These are phyloP conservation scores for Lactarius akahatsu DNA, from an alignment of 768 basidiomycete species.

Conservation along the genomic window DNA sequence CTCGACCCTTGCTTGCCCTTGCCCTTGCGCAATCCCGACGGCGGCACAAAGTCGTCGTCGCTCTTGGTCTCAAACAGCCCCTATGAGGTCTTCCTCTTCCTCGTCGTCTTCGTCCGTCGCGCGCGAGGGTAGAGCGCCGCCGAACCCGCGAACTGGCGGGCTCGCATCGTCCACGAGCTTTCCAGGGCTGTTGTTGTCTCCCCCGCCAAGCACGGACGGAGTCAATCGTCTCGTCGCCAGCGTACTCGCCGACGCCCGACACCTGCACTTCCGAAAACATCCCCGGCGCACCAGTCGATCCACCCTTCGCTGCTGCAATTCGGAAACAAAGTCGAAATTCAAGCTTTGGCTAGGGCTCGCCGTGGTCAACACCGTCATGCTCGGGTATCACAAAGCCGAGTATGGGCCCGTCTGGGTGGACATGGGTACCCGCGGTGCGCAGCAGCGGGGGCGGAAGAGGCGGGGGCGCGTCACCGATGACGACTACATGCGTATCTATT, in stretches of 20 bases:
- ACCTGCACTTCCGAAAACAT: neutral
- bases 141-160: neutral
- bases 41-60: too few relatives aligned
- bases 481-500: too few relatives aligned
- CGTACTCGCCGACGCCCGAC: neutral
- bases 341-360: neutral
- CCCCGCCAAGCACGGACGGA: conserved; percentile 23
- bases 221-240: conserved; percentile 27
- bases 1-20: neutral
- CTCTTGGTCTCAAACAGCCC: neutral
- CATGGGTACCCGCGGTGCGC: neutral
- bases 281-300: conserved; percentile 5
- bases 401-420: conserved; percentile 18
- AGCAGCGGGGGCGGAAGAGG: neutral
- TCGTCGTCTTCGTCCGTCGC: neutral
- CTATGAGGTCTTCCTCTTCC: conserved; percentile 16
- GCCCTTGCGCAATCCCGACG: too few relatives aligned
- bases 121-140: neutral
- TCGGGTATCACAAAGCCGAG: conserved; percentile 16
- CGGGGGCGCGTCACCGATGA: neutral
- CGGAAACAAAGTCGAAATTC: neutral
- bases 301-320: neutral
- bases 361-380: neutral
- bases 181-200: conserved; percentile 1
- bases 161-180: neutral